These are phyloP conservation scores for Debaryomyces maramus DNA, from an alignment of 805 yeast species.

Conservation along the genomic window DNA sequence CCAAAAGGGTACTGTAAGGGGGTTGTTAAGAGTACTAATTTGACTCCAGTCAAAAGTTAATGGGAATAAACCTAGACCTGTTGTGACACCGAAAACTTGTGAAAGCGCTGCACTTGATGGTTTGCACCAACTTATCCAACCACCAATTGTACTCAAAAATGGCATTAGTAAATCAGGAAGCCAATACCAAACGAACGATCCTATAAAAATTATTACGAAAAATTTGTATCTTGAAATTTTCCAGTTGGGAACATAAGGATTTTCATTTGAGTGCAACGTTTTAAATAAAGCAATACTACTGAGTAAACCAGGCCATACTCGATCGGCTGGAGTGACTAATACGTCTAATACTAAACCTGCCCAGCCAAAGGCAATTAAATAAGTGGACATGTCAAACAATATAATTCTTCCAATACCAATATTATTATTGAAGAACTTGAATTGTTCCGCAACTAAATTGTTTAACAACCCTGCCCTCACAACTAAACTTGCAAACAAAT, in stretches of 20 bases:
- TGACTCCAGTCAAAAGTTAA: conserved; percentile 14
- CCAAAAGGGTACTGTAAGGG: conserved; percentile 16
- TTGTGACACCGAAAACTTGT: conserved; percentile 13
- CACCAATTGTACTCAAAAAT: conserved; percentile 8
- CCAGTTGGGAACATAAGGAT: conserved; percentile 7
- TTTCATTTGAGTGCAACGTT: conserved; percentile 8
- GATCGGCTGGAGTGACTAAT: conserved; percentile 5
- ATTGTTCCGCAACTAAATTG: conserved; percentile 9
- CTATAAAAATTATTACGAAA: conserved; percentile 14
- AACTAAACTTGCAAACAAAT: not conserved
- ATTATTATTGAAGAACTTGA: conserved; percentile 11
- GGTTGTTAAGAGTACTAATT: conserved; percentile 7
- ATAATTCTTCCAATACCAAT: conserved; percentile 12
- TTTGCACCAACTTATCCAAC: conserved; percentile 11
- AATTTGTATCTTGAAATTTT: conserved; percentile 13
- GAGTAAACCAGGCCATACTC: conserved; percentile 10
- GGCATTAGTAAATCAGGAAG: conserved; percentile 13
- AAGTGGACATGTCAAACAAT: conserved; percentile 9
- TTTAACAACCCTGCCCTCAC: conserved; percentile 8
- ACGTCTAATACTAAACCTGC: conserved; percentile 6
- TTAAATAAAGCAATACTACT: conserved; percentile 10
- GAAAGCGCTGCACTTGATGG: conserved; percentile 9
- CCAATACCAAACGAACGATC: conserved; percentile 21
- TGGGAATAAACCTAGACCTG: conserved; percentile 13
- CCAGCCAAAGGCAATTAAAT: conserved; percentile 7